Evolutionary conservation across 257 asterid genomes (phyloP), one percentile per base, ranked within the genome.

Genomic region (Verbascum thapsus): DNA sequence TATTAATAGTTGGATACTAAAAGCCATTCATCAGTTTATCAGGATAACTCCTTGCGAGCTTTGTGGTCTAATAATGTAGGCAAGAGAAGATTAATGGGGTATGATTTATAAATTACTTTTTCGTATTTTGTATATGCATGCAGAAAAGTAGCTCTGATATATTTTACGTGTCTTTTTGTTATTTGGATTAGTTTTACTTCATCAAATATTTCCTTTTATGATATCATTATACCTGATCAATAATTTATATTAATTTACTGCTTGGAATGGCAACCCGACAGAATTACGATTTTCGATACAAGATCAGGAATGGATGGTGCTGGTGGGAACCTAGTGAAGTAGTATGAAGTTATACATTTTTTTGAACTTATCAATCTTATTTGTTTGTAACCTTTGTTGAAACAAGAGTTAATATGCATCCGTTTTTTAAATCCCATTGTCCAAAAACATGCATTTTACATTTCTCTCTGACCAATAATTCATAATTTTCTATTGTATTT

Each of bases 301-400:
- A 94, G 95, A 43, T 85, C 88, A 7, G 97, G 95, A 70, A 86
- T 89, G 95, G 95, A 89, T 66, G 94, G 90, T 10, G 70, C 81
- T 26, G 75, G 63, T 44, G 90, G 79, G 35, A 81, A 84, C 56
- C 68, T 89, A 52, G 91, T 68, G 5, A 80, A 86, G 51, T 89
- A 95, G 97, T 89, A 76, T 3, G n/a, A 64, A 40, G 26, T 47
- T 53, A 15, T 48, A 10, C 64, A 64, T 10, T 44, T 35, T 51
- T n/a, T n/a, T n/a, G n/a, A n/a, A n/a, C n/a, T n/a, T n/a, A n/a
- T n/a, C n/a, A n/a, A n/a, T n/a, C n/a, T n/a, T n/a, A n/a, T n/a
- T n/a, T n/a, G n/a, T n/a, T n/a, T n/a, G n/a, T n/a, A n/a, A n/a
- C n/a, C n/a, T n/a, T n/a, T n/a, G n/a, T n/a, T n/a, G n/a, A n/a